Evolutionary conservation across 768 basidiomycete genomes (phyloP).

Genomic region (Termitomyces sp.): DNA sequence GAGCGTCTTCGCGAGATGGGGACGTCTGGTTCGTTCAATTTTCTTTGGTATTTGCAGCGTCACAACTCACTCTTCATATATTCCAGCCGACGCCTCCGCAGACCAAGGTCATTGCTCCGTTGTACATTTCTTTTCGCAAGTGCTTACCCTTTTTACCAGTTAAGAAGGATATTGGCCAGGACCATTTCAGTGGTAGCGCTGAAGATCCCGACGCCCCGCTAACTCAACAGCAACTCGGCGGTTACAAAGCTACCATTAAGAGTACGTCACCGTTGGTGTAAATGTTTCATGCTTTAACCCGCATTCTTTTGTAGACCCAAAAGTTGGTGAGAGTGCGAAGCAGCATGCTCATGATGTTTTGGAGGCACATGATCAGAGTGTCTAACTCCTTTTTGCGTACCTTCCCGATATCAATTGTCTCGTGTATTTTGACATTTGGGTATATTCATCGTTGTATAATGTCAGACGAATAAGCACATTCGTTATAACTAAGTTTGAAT

Average conservation of each 20-base stretch:
- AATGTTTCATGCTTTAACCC: background rate
- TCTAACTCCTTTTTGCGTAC: no score
- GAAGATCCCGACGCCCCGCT: background rate
- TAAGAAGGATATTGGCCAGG: background rate
- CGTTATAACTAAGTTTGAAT: no score
- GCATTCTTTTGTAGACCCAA: constrained; percentile 14
- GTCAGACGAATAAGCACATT: no score
- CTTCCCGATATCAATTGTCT: no score
- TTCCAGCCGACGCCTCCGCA: constrained; percentile 3
- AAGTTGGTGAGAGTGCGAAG: constrained; percentile 19
- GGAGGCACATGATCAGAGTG: background rate
- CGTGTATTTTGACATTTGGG: no score
- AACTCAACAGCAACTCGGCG: constrained; percentile 17
- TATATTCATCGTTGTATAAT: no score
- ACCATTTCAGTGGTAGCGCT: background rate
- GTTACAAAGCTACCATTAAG: constrained; percentile 26
- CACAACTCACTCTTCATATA: no score
- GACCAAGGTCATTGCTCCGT: background rate
- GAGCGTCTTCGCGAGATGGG: constrained; percentile 39
- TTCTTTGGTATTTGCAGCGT: no score
- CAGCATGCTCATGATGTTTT: background rate
- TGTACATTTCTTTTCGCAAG: no score
- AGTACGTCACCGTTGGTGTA: constrained; percentile 15
- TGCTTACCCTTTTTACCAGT: background rate
- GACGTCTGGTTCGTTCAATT: no score